Evolutionary conservation across 2,329 filamentous ascomycete genomes (phyloP).

Genomic region (Epichloe aotearoae): DNA sequence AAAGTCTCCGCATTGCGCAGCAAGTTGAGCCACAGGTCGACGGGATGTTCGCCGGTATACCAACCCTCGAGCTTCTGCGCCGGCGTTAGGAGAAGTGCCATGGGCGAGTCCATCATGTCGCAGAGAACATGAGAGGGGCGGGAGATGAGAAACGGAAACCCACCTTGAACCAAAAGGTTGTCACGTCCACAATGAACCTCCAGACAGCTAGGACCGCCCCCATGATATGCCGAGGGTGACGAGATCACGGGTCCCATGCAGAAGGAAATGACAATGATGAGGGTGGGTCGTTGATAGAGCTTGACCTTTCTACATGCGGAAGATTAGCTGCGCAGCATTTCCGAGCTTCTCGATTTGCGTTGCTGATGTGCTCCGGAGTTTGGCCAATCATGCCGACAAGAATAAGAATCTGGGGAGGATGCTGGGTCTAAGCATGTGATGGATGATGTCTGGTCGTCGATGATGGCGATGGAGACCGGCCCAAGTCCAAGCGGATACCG

Average conservation of each 20-base stretch:
- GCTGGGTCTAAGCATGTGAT: conserved; percentile 15
- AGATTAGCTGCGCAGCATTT: neutral
- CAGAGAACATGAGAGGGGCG: conserved; percentile 2
- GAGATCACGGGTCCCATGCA: conserved; percentile 15
- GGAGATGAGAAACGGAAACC: conserved; percentile 9
- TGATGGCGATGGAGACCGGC: neutral
- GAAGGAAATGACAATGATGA: neutral
- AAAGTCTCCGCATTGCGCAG: conserved; percentile 56
- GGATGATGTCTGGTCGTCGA: conserved; percentile 11
- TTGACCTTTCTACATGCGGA: neutral
- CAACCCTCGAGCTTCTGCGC: conserved; percentile 53
- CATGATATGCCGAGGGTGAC: conserved; percentile 24
- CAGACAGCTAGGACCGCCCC: conserved; percentile 35
- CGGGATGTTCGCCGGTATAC: conserved; percentile 51
- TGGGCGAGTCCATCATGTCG: conserved; percentile 7
- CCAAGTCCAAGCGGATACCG: neutral
- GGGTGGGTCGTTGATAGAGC: neutral
- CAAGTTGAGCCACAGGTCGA: conserved; percentile 51
- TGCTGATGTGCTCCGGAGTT: neutral
- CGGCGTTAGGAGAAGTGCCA: conserved; percentile 11
- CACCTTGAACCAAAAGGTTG: conserved; percentile 50
- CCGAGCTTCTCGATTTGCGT: neutral
- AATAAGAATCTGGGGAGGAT: neutral
- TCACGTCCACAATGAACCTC: conserved; percentile 47
- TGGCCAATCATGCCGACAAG: neutral